Evolutionary conservation across 2,329 filamentous ascomycete species (phyloP), one percentile per base, ranked within the genome.

Genomic region (Alternaria tenuissima): DNA sequence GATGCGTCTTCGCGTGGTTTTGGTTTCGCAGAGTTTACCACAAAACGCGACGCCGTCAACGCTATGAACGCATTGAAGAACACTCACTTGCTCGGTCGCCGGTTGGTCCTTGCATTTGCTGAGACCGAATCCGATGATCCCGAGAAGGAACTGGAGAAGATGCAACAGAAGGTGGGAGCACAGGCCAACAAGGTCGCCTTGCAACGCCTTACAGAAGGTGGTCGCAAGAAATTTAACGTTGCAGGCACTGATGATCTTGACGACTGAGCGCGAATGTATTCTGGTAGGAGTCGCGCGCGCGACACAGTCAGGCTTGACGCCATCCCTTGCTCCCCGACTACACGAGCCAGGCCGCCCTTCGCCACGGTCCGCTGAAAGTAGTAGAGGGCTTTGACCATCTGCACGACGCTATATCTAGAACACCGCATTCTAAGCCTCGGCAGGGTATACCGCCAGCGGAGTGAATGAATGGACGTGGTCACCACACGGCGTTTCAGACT

Each of bases 21-120:
- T 81, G 95, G 93, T 55, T 99, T 99, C 84, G 94, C 93, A 47
- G 94, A 98, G 76, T 99, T 98, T 80, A 89, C 93, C 65, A 97
- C 93, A 65, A 87, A 92, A 65, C 90, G 92, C 68, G 95, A 99
- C 83, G 95, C 95, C 54, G 85, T 88, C 72, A 96, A 93, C 80
- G 95, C 95, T 52, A 90, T 98, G 84, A 92, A 93, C 71, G 92
- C 95, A 55, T 85, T 99, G 69, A 90, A 89, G 77, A 92, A 96
- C 79, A 98, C 95, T 44, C 95, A 99, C 86, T 84, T 99, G 74
- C 85, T 98, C 57, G 95, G 95, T 57, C 89, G 95, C 62, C 89
- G 91, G 74, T 85, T 99, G 71, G 93, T 98, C 56, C 85, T 99
- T 63, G 92, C 97, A 77, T 98, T 93, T 81, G 94, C 94, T 39